Base-by-base conservation (phyloP, 2,329 filamentous ascomycete genomes). In the Calcarisporium arbuscula region DNA sequence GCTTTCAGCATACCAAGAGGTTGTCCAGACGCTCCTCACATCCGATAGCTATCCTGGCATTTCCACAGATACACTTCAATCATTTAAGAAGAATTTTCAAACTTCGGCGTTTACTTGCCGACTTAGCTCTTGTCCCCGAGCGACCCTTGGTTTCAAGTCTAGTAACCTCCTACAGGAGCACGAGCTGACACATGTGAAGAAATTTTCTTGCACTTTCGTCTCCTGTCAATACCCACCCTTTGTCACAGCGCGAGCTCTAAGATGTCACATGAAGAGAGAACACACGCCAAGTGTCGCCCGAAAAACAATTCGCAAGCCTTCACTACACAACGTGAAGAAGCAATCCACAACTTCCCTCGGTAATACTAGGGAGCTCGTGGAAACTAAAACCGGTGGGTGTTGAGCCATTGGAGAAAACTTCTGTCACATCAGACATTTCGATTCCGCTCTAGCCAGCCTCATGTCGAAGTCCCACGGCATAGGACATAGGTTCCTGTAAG, bases 121-220 rank as follows among this genome's bases (percentile, higher is more conserved):
- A 9, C 25, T 51, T 0, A 17, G 19, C 8, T 40, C 28, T 0
- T 56, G 51, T 22, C 40, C 43, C 3, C 15, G 29, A 5, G 42
- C 45, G 3, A 32, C 35, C 0, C 1, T 39, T 0, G 49, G 52
- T 0, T 53, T 54, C 16, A 39, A 46, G 2, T 23, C 19, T 2
- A n/a, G 41, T 15, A 6, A 4, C 4, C 4, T 5, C 20, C 7
- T 6, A 21, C 20, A 18, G 29, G n/a, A 19, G 4, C 36, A 38
- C 22, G 36, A 38, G 6, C 10, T 6, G 6, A 14, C 19, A 1
- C 36, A 38, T 17, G n/a, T n/a, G n/a, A 4, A 8, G 6, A 29
- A 25, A 19, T 32, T 29, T 8, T 15, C 30, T 2, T 38, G 31
- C 5, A 26, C 8, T 6, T 11, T 18, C 20, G n/a, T n/a, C 10